Evolutionary conservation across 148 eudicot species (phyloP).

Genomic region (Amaranthus palmeri): DNA sequence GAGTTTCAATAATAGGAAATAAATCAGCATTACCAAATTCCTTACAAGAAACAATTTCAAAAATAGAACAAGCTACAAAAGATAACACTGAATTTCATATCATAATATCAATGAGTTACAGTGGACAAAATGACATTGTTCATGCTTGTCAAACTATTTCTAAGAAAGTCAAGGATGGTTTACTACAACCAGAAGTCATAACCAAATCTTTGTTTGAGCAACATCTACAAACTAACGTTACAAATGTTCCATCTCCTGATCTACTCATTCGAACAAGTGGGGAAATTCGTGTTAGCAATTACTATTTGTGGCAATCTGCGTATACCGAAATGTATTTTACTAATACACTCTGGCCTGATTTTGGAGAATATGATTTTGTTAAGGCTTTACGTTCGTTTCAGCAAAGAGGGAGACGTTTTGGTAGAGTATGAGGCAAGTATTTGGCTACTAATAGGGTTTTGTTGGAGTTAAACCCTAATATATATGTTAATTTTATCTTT

Average conservation of each 20-base stretch:
- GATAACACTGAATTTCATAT: slow-evolving; percentile 11
- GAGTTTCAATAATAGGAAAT: slow-evolving; percentile 35
- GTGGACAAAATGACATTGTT: slow-evolving; percentile 35
- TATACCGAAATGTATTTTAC: slow-evolving; percentile 37
- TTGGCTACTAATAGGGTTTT: no score
- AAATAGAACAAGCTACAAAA: slow-evolving; percentile 26
- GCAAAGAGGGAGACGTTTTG: slow-evolving; percentile 35
- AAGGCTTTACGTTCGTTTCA: slow-evolving; percentile 35
- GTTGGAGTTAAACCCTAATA: no score
- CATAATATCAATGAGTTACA: slow-evolving; percentile 19
- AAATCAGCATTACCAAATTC: slow-evolving; percentile 18
- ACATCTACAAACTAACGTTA: slow-evolving; percentile 33
- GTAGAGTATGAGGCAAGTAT: neutral
- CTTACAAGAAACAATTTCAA: slow-evolving; percentile 13
- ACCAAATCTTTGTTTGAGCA: slow-evolving; percentile 25
- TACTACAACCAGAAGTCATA: no score
- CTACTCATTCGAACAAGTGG: slow-evolving; percentile 44
- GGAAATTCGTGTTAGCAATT: slow-evolving; percentile 31
- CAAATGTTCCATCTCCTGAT: slow-evolving; percentile 31
- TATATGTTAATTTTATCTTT: no score
- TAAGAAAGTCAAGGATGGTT: slow-evolving; percentile 33
- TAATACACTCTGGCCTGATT: slow-evolving; percentile 29
- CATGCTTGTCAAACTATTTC: slow-evolving; percentile 37
- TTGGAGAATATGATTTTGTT: slow-evolving; percentile 26
- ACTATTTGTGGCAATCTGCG: slow-evolving; percentile 42